Evolutionary conservation across 495 filamentous ascomycete genomes (phyloP).

Genomic region (Parathielavia appendiculata): DNA sequence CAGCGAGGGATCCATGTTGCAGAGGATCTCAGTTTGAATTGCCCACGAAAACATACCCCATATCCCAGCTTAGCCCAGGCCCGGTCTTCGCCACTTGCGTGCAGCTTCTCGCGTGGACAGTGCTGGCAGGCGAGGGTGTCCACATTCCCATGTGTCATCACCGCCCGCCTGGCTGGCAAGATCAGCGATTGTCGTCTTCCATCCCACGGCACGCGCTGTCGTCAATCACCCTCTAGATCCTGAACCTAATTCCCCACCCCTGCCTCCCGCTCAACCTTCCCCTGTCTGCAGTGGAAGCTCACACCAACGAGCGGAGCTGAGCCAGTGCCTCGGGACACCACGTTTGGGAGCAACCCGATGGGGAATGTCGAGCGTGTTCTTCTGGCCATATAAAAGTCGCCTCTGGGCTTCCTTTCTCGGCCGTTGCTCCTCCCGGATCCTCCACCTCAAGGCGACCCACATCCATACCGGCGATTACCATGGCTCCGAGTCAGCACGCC

Average conservation of each 20-base stretch:
- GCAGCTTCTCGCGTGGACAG: conserved; percentile 2
- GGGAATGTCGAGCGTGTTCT: neutral
- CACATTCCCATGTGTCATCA: conserved; percentile 28
- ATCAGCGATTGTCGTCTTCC: conserved; percentile 6
- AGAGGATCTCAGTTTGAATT: neutral
- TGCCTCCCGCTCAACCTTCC: neutral
- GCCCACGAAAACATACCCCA: neutral
- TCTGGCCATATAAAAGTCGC: conserved; percentile 20
- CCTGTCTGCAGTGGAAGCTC: neutral
- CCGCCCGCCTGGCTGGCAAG: conserved; percentile 16
- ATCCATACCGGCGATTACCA: conserved; percentile 11
- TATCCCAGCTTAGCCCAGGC: too few species aligned
- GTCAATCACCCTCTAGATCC: conserved; percentile 1
- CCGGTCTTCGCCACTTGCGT: conserved; percentile 21
- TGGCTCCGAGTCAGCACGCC: conserved; percentile 19
- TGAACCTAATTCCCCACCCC: conserved; percentile 11
- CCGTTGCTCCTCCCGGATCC: conserved; percentile 2
- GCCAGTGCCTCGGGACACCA: neutral
- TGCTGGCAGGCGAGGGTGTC: neutral
- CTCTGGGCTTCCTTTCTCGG: neutral
- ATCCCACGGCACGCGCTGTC: conserved; percentile 6
- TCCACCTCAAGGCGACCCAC: conserved; percentile 7
- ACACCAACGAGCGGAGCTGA: conserved; percentile 6
- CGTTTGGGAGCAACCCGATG: conserved; percentile 1
- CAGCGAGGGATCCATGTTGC: neutral